phyloP scores from a whole-genome alignment of 1,284 basidiomycete species.

The Malassezia slooffiae region DNA sequence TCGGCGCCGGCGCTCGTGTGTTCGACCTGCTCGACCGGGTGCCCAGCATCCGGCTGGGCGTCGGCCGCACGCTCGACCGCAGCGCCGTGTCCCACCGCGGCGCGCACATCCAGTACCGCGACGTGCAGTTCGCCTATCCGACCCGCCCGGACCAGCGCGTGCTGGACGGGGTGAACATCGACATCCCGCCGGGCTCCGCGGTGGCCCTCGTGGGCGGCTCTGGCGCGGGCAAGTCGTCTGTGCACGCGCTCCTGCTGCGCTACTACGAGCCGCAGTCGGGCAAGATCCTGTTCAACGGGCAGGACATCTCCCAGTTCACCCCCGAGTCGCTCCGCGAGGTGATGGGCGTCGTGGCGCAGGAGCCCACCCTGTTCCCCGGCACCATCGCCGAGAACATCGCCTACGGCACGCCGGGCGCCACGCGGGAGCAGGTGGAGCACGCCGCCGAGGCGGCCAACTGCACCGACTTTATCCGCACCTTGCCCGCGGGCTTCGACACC shows the following conservation, averaged over 20 bases:
- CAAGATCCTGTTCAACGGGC: slow-evolving; percentile 69
- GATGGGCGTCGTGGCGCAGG: slow-evolving; percentile 43
- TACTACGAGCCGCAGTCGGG: slow-evolving; percentile 86
- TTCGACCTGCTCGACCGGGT: slow-evolving; percentile 76
- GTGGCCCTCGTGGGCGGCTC: slow-evolving; percentile 47
- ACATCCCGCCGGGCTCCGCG: slow-evolving; percentile 42
- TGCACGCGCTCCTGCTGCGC: slow-evolving; percentile 74
- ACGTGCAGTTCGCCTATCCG: slow-evolving; percentile 49
- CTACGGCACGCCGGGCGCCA: slow-evolving; percentile 63
- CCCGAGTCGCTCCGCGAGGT: slow-evolving; percentile 47
- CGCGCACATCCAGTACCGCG: slow-evolving; percentile 44
- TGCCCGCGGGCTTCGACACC: slow-evolving; percentile 75
- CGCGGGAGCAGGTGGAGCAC: slow-evolving; percentile 69
- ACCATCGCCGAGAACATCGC: slow-evolving; percentile 88
- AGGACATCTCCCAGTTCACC: slow-evolving; percentile 76
- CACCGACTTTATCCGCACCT: slow-evolving; percentile 74
- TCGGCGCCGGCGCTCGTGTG: slow-evolving; percentile 82
- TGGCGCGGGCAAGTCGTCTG: slow-evolving; percentile 61
- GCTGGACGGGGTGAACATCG: slow-evolving; percentile 46
- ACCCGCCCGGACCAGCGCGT: slow-evolving; percentile 44
- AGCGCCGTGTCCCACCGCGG: slow-evolving; percentile 12
- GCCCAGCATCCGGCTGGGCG: slow-evolving; percentile 33
- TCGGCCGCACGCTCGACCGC: slow-evolving; percentile 17
- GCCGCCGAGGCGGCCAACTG: slow-evolving; percentile 86
- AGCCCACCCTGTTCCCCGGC: slow-evolving; percentile 53